Evolutionary conservation across 306 rosid genomes (phyloP), one percentile per base, ranked within the genome.

Genomic region (Prunus salicina): DNA sequence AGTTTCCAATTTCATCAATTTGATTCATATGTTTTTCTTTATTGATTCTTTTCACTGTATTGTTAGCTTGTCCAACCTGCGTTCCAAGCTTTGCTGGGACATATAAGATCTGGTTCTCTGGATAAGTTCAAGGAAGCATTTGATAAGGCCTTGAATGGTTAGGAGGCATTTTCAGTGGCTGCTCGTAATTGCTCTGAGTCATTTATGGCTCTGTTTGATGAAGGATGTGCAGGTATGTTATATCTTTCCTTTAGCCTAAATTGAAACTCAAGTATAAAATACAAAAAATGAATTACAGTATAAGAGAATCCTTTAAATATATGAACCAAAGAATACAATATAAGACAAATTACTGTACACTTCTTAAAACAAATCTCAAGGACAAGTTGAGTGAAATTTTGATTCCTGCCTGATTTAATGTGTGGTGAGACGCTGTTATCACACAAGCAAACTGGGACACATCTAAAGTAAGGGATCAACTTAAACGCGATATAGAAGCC

Each of bases 11-110:
- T 6, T n/a, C 32, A 24, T 16, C 74, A 34, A 43, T 57, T 70
- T 46, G 25, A 24, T 70, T 43, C 30, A 46, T 52, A 58, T 62
- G 45, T 58, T 3, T 28, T 34, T 76, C 30, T 41, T 64, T n/a
- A 13, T 22, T 60, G 67, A 32, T 64, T 76, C 65, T 76, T 72
- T 76, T 84, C 52, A 19, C 64, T 85, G 38, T 73, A 67, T 85
- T 73, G 43, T 73, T 81, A 92, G 98, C 92, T 90, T 84, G 88
- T 94, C 76, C 97, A 90, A 86, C 88, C 96, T 47, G 91, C 96
- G 25, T 92, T 90, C 86, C 95, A 89, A 72, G 81, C 91, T 83
- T 81, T 85, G 52, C 82, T 96, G 86, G 99, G 97, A 77, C 91
- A 89, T 64, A 43, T 91, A 69, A 86, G 97, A 78, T 83, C 96